phyloP scores from a whole-genome alignment of 2,329 filamentous ascomycete genomes.

The Pleurostoma richardsiae region DNA sequence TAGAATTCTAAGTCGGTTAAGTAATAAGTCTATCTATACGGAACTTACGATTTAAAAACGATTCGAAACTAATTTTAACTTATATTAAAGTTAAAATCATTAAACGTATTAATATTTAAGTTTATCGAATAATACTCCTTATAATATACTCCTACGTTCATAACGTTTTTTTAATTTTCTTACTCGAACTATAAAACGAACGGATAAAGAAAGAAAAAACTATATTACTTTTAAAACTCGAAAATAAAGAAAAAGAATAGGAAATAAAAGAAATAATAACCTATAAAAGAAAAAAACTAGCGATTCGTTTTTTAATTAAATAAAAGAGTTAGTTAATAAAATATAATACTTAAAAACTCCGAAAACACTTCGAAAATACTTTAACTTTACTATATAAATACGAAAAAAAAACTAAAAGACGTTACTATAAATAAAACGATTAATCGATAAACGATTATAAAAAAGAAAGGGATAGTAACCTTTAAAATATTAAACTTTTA shows the following conservation, averaged over 20 bases:
- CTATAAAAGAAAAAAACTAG: too few relatives aligned
- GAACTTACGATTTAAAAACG: not conserved
- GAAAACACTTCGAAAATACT: too few relatives aligned
- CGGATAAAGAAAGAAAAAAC: not conserved
- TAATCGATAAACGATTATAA: not conserved
- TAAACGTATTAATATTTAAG: not conserved
- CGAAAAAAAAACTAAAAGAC: not conserved
- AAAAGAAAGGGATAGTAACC: not conserved
- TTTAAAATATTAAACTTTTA: not conserved
- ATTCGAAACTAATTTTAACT: not conserved
- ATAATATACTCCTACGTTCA: not conserved
- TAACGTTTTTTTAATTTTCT: not conserved
- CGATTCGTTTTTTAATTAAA: too few relatives aligned
- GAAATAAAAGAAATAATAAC: too few relatives aligned
- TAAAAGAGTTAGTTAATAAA: too few relatives aligned
- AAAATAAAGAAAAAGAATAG: too few relatives aligned
- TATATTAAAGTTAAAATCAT: not conserved
- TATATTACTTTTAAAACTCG: too few relatives aligned
- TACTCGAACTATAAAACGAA: not conserved
- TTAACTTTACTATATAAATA: not conserved
- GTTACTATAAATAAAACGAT: not conserved
- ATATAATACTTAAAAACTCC: too few relatives aligned
- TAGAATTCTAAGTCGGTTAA: not conserved
- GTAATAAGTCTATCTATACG: not conserved
- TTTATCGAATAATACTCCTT: not conserved